Percentiles rank a stretch among this genome's conserved stretches.
Evolutionary conservation across 2,329 filamentous ascomycete genomes (phyloP).

Genomic region (Colletotrichum sp.): DNA sequence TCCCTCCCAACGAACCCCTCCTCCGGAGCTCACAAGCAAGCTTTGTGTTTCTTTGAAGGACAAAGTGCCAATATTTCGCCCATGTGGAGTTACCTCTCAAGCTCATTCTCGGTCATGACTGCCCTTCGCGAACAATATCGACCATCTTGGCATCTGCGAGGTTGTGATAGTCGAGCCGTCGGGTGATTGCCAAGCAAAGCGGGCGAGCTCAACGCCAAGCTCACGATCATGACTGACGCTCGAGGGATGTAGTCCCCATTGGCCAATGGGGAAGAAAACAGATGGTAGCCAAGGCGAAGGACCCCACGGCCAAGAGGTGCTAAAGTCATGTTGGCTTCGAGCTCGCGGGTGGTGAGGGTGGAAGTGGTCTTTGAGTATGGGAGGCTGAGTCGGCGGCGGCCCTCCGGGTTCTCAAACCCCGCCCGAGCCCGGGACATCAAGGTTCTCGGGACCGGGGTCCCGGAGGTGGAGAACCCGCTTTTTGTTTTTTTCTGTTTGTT

Average conservation of each 20-base stretch:
- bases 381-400: constrained; percentile 1
- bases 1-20: background rate
- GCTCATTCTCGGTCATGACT: constrained; percentile 3
- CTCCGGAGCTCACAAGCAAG: background rate
- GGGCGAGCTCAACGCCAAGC: constrained; percentile 14
- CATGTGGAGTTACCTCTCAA: background rate
- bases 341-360: background rate
- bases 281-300: background rate
- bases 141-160: background rate
- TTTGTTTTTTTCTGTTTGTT: constrained; percentile 1
- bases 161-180: background rate
- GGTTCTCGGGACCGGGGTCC: constrained; percentile 13
- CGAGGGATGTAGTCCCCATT: background rate
- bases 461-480: background rate
- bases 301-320: constrained; percentile 20
- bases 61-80: background rate
- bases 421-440: constrained; percentile 3
- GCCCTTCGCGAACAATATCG: background rate
- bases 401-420: constrained; percentile 19
- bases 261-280: background rate
- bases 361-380: background rate
- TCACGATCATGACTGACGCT: constrained; percentile 4
- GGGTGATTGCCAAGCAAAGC: constrained; percentile 14
- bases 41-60: constrained; percentile 3
- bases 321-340: constrained; percentile 3